Base-by-base conservation (phyloP, 495 filamentous ascomycete species). In the Tuber umbilicatum region DNA sequence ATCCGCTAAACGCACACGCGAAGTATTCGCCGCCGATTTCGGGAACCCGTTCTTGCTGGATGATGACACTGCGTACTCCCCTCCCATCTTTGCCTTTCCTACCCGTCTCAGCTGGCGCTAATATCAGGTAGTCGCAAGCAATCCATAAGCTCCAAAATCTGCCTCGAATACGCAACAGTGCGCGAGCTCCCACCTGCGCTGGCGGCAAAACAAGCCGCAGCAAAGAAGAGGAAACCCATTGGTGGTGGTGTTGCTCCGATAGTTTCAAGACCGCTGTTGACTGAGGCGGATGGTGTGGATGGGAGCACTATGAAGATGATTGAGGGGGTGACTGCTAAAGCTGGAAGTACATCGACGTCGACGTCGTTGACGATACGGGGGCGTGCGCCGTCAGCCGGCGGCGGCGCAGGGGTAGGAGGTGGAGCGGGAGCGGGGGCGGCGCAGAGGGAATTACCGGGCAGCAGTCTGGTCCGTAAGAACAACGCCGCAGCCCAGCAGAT, bases 141-240 rank as follows among this genome's bases (percentile, higher is more conserved):
- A 14, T 70, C 78, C 50, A 67, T 82, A 45, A 76, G 76, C 43
- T 75, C 71, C 67, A 82, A 82, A 75, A 88, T 92, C 77, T 89
- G 89, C 77, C 86, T 87, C 74, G 94, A 99, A 85, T 99, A 99
- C 81, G 87, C 90, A 78, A 85, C 91, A 78, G 91, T 97, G 35
- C 88, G 87, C 78, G 91, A 92, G 78, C 86, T 98, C 42, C 95
- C 95, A n/a, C 89, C 92, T 68, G 87, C 88, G 21, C 88, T 99
- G 21, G 94, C 92, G 72, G 91, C 91, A 73, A 97, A 97, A 83
- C 91, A 94, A 84, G 89, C 91, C 67, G 86, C 87, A 71, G 89
- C 91, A 17, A 87, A 89, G 78, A 85, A 89, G 37, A 80, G 73
- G 79, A 79, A 71, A 69, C 74, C 73, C 35, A 74, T 39, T 73